These are phyloP conservation scores for Aspergillus sp. DNA, from an alignment of 2,329 filamentous ascomycete species.

Conservation along the genomic window DNA sequence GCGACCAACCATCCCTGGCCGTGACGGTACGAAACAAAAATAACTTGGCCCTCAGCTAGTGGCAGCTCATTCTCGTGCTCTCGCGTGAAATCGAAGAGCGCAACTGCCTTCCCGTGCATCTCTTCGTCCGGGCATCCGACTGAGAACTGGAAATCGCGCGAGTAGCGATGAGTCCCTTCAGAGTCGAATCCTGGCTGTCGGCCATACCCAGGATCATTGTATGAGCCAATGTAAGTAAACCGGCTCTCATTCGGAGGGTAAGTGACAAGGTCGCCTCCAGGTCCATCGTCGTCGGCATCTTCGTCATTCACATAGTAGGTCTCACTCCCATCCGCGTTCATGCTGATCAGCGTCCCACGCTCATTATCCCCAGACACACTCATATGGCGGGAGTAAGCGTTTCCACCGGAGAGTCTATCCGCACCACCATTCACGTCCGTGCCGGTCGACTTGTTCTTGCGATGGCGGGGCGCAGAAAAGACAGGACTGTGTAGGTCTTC, in stretches of 20 bases:
- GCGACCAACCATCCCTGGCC: slow-evolving; percentile 97
- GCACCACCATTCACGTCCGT: slow-evolving; percentile 43
- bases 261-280: slow-evolving; percentile 77
- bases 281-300: slow-evolving; percentile 60
- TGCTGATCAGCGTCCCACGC: slow-evolving; percentile 66
- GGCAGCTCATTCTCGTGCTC: slow-evolving; percentile 97
- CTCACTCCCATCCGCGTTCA: slow-evolving; percentile 69
- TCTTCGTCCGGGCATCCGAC: slow-evolving; percentile 95
- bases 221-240: slow-evolving; percentile 51
- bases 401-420: slow-evolving; percentile 47
- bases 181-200: slow-evolving; percentile 37
- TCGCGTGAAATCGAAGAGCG: slow-evolving; percentile 88
- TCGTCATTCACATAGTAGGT: slow-evolving; percentile 74
- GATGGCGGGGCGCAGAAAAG: slow-evolving; percentile 79
- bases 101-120: slow-evolving; percentile 95
- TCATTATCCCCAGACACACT: slow-evolving; percentile 54
- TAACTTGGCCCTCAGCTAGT: slow-evolving; percentile 89
- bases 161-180: slow-evolving; percentile 66
- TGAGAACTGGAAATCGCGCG: slow-evolving; percentile 89
- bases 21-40: slow-evolving; percentile 93
- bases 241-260: slow-evolving; percentile 67
- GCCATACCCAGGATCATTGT: slow-evolving; percentile 38
- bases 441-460: slow-evolving; percentile 73
- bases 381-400: slow-evolving; percentile 37
- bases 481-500: slow-evolving; percentile 89